These are phyloP conservation scores for Colletotrichum nymphaeae DNA, from an alignment of 2,329 filamentous ascomycete genomes.

Conservation along the genomic window DNA sequence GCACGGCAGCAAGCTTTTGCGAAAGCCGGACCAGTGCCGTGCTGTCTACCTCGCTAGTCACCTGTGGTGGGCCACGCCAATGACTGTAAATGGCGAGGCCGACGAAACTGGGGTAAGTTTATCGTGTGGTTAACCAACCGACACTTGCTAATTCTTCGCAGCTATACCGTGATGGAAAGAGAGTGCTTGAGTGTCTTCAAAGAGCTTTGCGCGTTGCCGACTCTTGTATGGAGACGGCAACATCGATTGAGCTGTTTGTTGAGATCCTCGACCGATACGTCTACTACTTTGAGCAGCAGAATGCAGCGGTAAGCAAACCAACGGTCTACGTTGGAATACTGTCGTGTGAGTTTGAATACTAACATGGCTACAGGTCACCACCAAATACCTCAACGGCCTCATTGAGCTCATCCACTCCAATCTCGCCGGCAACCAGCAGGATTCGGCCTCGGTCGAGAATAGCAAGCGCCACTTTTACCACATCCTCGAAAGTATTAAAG, in stretches of 20 bases:
- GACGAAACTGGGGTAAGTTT: constrained; percentile 83
- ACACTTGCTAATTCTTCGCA: constrained; percentile 51
- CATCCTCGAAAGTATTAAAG: constrained; percentile 92
- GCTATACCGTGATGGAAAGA: constrained; percentile 97
- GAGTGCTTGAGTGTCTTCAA: constrained; percentile 95
- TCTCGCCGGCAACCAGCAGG: constrained; percentile 84
- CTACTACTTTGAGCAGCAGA: constrained; percentile 99
- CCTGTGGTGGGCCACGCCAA: constrained; percentile 96
- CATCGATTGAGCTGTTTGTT: constrained; percentile 97
- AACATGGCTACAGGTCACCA: constrained; percentile 73
- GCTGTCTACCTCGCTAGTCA: constrained; percentile 97
- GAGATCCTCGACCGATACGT: constrained; percentile 98
- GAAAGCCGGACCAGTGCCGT: constrained; percentile 97
- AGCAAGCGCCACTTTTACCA: constrained; percentile 95
- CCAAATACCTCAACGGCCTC: constrained; percentile 96
- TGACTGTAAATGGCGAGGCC: constrained; percentile 79
- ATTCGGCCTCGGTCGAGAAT: constrained; percentile 85
- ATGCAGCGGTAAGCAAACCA: constrained; percentile 78
- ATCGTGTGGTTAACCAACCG: too few species aligned
- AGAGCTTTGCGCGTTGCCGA: constrained; percentile 95
- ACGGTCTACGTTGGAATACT: too few species aligned
- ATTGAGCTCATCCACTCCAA: constrained; percentile 99
- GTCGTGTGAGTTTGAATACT: neutral
- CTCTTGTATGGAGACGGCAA: constrained; percentile 98
- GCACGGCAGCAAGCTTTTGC: constrained; percentile 94